Conservation (phyloP, 768 basidiomycete species). For the Tephrocybe sp. region DNA sequence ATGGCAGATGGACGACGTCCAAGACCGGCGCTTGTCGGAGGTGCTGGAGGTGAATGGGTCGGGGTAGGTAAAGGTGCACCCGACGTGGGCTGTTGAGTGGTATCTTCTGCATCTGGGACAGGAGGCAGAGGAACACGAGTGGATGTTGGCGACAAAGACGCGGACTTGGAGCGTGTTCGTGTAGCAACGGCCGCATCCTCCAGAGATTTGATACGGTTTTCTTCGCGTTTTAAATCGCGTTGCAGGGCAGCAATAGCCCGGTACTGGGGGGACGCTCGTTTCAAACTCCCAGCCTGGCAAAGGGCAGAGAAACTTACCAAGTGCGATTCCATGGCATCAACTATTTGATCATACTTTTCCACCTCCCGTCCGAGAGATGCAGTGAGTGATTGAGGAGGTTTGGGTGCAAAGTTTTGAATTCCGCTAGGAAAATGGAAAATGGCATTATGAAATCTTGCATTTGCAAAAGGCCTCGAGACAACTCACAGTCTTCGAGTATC, state of each 20-base stretch:
- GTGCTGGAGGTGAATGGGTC: slow-evolving; percentile 32
- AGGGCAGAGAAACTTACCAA: slow-evolving; percentile 42
- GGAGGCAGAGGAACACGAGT: slow-evolving; percentile 16
- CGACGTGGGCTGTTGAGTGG: slow-evolving; percentile 2
- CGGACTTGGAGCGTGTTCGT: slow-evolving; percentile 20
- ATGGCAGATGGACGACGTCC: slow-evolving; percentile 72
- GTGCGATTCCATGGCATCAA: slow-evolving; percentile 73
- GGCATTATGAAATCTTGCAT: not conserved
- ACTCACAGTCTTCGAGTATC: slow-evolving; percentile 65
- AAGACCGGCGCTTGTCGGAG: slow-evolving; percentile 23
- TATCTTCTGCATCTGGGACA: slow-evolving; percentile 7
- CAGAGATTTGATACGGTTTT: slow-evolving; percentile 45
- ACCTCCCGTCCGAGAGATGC: slow-evolving; percentile 68
- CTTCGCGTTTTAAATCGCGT: slow-evolving; percentile 63
- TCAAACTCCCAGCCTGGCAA: not conserved
- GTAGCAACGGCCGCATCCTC: slow-evolving; percentile 30
- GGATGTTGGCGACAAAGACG: slow-evolving; percentile 22
- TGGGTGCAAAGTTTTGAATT: slow-evolving; percentile 52
- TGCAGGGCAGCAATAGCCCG: slow-evolving; percentile 71
- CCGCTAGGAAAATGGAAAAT: slow-evolving; percentile 35
- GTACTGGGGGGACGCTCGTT: slow-evolving; percentile 37
- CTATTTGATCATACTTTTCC: slow-evolving; percentile 77
- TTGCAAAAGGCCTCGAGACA: not conserved
- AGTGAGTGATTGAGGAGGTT: slow-evolving; percentile 64
- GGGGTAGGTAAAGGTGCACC: slow-evolving; percentile 23